Evolutionary conservation across 805 yeast genomes (phyloP).

Genomic region (Lipomyces spencermartinsiae): DNA sequence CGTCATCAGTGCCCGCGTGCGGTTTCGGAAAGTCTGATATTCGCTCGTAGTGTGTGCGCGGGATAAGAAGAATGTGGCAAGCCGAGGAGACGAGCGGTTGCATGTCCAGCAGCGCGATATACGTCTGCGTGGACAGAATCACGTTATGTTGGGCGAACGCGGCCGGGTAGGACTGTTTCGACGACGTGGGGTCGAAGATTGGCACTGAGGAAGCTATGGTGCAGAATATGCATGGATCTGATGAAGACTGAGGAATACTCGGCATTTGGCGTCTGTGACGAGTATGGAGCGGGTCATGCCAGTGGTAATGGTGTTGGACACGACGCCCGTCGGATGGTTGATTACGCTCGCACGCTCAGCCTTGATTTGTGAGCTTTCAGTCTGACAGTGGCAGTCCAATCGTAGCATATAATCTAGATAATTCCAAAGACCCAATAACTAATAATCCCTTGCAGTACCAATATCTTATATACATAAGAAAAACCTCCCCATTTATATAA

Average conservation of each 20-base stretch:
- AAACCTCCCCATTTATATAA: neutral
- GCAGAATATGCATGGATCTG: neutral
- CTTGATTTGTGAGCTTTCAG: no score
- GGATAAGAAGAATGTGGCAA: constrained; percentile 48
- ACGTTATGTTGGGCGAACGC: constrained; percentile 4
- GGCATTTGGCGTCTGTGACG: neutral
- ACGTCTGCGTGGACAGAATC: constrained; percentile 22
- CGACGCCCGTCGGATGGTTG: no score
- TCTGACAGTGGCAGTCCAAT: neutral
- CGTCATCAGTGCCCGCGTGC: constrained; percentile 26
- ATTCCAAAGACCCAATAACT: neutral
- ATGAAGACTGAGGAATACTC: neutral
- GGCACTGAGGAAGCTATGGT: neutral
- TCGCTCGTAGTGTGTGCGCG: constrained; percentile 45
- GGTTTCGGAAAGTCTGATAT: constrained; percentile 42
- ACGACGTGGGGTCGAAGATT: neutral
- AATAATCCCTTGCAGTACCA: neutral
- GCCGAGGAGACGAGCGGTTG: constrained; percentile 48
- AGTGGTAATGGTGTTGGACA: no score
- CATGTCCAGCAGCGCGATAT: constrained; percentile 47
- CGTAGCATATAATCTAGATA: neutral
- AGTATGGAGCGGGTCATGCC: neutral
- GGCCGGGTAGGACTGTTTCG: neutral
- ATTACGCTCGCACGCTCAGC: no score
- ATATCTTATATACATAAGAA: constrained; percentile 1